Evolutionary conservation across 2,329 filamentous ascomycete genomes (phyloP).

Genomic region (Xylogone sp.): DNA sequence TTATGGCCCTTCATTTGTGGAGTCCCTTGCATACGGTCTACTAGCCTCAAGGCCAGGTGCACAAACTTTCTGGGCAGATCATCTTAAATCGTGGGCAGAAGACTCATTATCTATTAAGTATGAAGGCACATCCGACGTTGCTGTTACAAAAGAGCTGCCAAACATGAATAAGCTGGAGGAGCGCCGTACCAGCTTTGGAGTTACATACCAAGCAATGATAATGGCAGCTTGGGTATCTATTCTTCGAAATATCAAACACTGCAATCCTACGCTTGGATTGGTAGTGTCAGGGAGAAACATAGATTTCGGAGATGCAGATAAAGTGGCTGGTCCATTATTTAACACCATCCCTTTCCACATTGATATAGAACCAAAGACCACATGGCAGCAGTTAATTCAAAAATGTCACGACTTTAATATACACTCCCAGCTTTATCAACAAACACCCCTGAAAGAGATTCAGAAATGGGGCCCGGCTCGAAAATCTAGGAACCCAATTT

Average conservation of each 20-base stretch:
- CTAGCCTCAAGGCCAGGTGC: slow-evolving; percentile 46
- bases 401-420: slow-evolving; percentile 70
- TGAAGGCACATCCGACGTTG: slow-evolving; percentile 13
- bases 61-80: slow-evolving; percentile 60
- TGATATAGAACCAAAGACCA: slow-evolving; percentile 37
- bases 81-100: slow-evolving; percentile 20
- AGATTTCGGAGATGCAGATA: slow-evolving; percentile 60
- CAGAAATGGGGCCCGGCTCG: slow-evolving; percentile 70
- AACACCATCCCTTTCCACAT: slow-evolving; percentile 78
- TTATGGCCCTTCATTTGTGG: slow-evolving; percentile 55
- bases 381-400: slow-evolving; percentile 57
- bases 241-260: slow-evolving; percentile 49
- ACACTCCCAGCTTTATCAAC: slow-evolving; percentile 66
- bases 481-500: slow-evolving; percentile 51
- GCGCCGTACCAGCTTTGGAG: slow-evolving; percentile 55
- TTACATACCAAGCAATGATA: slow-evolving; percentile 75
- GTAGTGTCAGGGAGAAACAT: slow-evolving; percentile 76
- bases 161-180: slow-evolving; percentile 42
- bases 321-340: slow-evolving; percentile 78
- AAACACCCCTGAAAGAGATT: slow-evolving; percentile 74
- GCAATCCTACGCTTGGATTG: slow-evolving; percentile 57
- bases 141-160: slow-evolving; percentile 24
- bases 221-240: slow-evolving; percentile 71
- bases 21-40: slow-evolving; percentile 67
- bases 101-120: slow-evolving; percentile 7